phyloP scores from a whole-genome alignment of 1,139 yeast species.

The Zygotorulaspora mrakii region DNA sequence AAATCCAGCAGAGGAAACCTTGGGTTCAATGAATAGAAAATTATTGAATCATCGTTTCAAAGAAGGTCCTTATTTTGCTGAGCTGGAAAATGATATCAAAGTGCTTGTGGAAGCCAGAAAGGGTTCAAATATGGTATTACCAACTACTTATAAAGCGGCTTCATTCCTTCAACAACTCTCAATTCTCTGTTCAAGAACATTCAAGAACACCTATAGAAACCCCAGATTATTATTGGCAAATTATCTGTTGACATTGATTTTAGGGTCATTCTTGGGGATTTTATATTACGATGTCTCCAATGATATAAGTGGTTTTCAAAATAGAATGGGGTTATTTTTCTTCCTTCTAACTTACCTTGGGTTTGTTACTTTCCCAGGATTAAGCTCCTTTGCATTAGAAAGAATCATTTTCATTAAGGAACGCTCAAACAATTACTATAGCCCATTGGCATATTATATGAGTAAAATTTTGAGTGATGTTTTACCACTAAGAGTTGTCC shows the following conservation, averaged over 20 bases:
- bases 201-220: conserved; percentile 86
- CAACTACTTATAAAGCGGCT: conserved; percentile 45
- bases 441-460: conserved; percentile 76
- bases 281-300: conserved; percentile 77
- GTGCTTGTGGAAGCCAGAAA: conserved; percentile 34
- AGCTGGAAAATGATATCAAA: conserved; percentile 49
- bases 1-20: conserved; percentile 18
- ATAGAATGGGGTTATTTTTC: conserved; percentile 87
- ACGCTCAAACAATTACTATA: conserved; percentile 89
- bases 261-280: conserved; percentile 82
- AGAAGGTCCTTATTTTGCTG: conserved; percentile 49
- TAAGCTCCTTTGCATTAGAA: conserved; percentile 83
- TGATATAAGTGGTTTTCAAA: conserved; percentile 94
- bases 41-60: conserved; percentile 42
- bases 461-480: conserved; percentile 88
- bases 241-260: conserved; percentile 66
- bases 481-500: conserved; percentile 81
- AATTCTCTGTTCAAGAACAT: conserved; percentile 78
- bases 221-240: conserved; percentile 82
- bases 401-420: conserved; percentile 86
- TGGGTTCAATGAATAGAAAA: conserved; percentile 24
- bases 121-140: conserved; percentile 14
- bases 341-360: conserved; percentile 89
- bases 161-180: conserved; percentile 57
- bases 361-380: conserved; percentile 85